Conservation (phyloP, 2,329 filamentous ascomycete genomes). For the Endoconidiophora polonica region DNA sequence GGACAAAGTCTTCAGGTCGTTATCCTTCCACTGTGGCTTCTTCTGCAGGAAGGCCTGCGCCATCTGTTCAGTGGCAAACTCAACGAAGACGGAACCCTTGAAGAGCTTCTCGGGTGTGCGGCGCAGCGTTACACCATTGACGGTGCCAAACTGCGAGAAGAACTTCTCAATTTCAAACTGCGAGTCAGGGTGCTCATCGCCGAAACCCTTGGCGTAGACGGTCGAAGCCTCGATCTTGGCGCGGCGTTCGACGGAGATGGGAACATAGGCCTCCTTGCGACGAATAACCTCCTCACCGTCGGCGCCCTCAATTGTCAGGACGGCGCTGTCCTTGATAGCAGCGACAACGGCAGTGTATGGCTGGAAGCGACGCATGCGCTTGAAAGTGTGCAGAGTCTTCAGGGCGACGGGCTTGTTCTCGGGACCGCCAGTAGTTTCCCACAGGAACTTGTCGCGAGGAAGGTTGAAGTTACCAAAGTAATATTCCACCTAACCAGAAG, state of each 20-base stretch:
- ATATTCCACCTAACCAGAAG: constrained; percentile 58
- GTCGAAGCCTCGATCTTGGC: constrained; percentile 54
- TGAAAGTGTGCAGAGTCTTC: constrained; percentile 67
- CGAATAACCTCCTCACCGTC: constrained; percentile 55
- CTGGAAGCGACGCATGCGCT: constrained; percentile 91
- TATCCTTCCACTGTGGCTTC: constrained; percentile 68
- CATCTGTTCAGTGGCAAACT: constrained; percentile 66
- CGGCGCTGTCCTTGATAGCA: constrained; percentile 61
- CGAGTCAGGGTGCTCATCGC: constrained; percentile 62
- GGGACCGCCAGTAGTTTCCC: constrained; percentile 57
- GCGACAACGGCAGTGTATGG: constrained; percentile 69
- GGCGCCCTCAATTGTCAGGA: constrained; percentile 57
- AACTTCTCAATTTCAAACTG: constrained; percentile 92
- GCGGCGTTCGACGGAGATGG: constrained; percentile 35
- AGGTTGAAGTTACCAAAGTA: constrained; percentile 92
- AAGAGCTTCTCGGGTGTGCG: constrained; percentile 57
- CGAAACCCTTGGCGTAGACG: constrained; percentile 90
- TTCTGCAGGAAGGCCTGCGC: constrained; percentile 73
- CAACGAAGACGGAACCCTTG: constrained; percentile 94
- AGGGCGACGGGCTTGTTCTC: constrained; percentile 71
- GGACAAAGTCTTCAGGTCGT: constrained; percentile 65
- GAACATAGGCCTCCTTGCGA: constrained; percentile 57
- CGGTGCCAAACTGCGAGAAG: constrained; percentile 64
- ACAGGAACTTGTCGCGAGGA: constrained; percentile 73
- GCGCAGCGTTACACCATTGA: constrained; percentile 74